A percentile compares a stretch with the other conserved stretches of the same genome.
Conservation (phyloP, 768 basidiomycete genomes). For the Dentipellis fragilis region DNA sequence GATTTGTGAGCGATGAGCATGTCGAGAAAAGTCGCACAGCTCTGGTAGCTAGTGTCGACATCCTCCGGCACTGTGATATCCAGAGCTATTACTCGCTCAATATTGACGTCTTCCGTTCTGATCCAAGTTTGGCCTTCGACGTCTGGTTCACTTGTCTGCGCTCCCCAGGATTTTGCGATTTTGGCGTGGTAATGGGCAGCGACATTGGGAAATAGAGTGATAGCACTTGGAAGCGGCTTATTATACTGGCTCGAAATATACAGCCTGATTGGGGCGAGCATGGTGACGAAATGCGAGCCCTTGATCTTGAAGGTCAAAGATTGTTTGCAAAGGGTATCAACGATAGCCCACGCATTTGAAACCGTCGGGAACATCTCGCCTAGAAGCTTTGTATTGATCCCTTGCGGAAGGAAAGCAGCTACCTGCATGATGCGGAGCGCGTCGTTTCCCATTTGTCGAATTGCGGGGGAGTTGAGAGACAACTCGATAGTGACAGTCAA, state of each 20-base stretch:
- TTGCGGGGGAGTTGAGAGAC: background rate
- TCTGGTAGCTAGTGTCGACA: too few species aligned
- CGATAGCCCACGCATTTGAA: background rate
- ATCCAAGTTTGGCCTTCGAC: too few species aligned
- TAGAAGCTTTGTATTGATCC: background rate
- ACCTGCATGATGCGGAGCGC: background rate
- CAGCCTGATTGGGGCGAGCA: background rate
- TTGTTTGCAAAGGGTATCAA: background rate
- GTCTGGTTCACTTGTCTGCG: too few species aligned
- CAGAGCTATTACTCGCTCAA: background rate
- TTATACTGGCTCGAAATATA: background rate
- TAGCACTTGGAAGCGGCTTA: background rate
- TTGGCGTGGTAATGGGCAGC: background rate
- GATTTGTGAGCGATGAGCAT: too few species aligned
- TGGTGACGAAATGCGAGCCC: background rate
- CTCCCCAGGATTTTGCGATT: background rate
- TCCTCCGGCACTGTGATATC: conserved; percentile 7
- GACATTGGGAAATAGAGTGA: background rate
- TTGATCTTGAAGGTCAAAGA: background rate
- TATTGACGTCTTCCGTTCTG: background rate
- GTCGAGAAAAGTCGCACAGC: too few species aligned
- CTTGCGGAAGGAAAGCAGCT: background rate
- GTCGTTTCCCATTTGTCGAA: background rate
- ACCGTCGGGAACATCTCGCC: background rate
- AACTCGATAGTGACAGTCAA: background rate